Conservation (phyloP, 1,284 basidiomycete species). For the Neolentinus lepideus region DNA sequence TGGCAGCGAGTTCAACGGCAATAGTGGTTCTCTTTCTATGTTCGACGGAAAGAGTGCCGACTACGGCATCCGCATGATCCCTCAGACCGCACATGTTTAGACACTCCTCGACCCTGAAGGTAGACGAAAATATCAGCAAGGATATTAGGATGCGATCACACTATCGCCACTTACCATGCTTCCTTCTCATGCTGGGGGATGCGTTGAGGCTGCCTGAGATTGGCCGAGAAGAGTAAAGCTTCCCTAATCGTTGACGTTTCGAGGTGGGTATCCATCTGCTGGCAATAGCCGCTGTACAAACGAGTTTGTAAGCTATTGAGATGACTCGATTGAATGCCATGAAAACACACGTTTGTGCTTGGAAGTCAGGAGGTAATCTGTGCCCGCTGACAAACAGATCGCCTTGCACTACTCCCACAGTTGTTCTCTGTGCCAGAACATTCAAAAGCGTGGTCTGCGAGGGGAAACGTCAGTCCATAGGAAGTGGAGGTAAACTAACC, state of each 20-base stretch:
- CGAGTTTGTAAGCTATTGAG: too few species aligned
- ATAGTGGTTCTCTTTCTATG: slow-evolving; percentile 78
- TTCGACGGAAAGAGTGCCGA: slow-evolving; percentile 73
- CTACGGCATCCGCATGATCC: slow-evolving; percentile 64
- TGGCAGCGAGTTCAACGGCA: slow-evolving; percentile 77
- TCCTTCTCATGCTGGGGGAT: slow-evolving; percentile 67
- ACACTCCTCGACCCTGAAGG: slow-evolving; percentile 63
- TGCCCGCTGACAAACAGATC: slow-evolving; percentile 50
- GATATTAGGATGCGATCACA: background rate
- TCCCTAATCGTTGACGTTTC: slow-evolving; percentile 55
- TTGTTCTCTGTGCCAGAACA: slow-evolving; percentile 75
- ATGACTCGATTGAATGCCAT: too few species aligned
- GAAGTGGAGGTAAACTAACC: slow-evolving; percentile 17
- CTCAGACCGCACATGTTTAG: slow-evolving; percentile 76
- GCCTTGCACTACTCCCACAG: slow-evolving; percentile 76
- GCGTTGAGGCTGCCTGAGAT: slow-evolving; percentile 60
- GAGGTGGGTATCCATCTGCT: slow-evolving; percentile 30
- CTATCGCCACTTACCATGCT: slow-evolving; percentile 47
- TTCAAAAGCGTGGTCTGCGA: slow-evolving; percentile 74
- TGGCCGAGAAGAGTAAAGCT: slow-evolving; percentile 68
- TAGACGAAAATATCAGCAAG: background rate
- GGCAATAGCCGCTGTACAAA: slow-evolving; percentile 28
- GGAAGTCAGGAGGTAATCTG: slow-evolving; percentile 38
- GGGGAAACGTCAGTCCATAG: slow-evolving; percentile 16
- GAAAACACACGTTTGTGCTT: slow-evolving; percentile 19